Evolutionary conservation across 352 stramenopile species (phyloP).

Genomic region (Peronospora belbahrii): DNA sequence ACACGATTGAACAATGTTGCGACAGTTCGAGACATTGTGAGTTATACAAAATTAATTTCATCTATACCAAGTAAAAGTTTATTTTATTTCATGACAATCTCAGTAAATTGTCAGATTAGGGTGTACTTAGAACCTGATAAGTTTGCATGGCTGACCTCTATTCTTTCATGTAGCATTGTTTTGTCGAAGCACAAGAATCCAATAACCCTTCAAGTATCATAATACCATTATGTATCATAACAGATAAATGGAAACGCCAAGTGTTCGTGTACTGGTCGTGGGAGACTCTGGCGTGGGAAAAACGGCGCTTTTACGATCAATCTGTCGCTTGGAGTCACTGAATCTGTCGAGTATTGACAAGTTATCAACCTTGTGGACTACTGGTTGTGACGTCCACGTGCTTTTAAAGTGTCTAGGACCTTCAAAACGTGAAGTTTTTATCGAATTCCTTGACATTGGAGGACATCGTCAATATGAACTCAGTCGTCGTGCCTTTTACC

Average conservation of each 20-base stretch:
- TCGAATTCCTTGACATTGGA: constrained; percentile 83
- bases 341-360: constrained; percentile 6
- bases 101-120: too few relatives aligned
- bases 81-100: too few relatives aligned
- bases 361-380: constrained; percentile 54
- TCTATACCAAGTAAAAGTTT: too few relatives aligned
- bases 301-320: constrained; percentile 55
- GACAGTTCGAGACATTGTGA: too few relatives aligned
- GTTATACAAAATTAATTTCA: too few relatives aligned
- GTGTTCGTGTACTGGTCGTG: constrained; percentile 71
- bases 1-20: too few relatives aligned
- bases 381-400: constrained; percentile 75
- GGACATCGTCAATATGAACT: constrained; percentile 77
- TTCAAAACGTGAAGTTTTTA: constrained; percentile 43
- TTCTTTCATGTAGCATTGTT: too few relatives aligned
- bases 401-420: constrained; percentile 28
- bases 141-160: too few relatives aligned
- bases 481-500: constrained; percentile 74
- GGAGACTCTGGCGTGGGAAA: constrained; percentile 84
- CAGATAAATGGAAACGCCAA: constrained; percentile 54
- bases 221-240: not conserved
- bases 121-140: too few relatives aligned
- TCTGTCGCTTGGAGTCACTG: constrained; percentile 37
- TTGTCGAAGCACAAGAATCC: too few relatives aligned
- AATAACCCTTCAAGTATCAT: too few relatives aligned